These are phyloP conservation scores for Lipomyces mesembrius DNA, from an alignment of 805 yeast species.

Conservation along the genomic window DNA sequence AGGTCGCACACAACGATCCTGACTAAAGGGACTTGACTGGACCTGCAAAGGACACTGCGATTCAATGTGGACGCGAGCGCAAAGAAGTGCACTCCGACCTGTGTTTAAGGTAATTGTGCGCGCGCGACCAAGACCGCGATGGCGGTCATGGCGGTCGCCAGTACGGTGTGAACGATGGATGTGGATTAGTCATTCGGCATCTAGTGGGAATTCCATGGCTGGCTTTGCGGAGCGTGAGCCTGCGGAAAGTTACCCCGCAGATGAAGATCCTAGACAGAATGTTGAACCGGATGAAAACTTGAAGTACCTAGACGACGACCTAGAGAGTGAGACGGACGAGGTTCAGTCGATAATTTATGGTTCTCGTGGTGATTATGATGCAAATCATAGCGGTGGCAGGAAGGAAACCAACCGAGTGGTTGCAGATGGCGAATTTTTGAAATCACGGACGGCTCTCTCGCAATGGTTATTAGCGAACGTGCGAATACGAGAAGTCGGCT, in stretches of 20 bases:
- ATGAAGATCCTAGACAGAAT: neutral
- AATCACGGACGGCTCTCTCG: conserved; percentile 4
- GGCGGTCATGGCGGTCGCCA: neutral
- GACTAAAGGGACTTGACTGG: neutral
- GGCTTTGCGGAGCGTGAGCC: neutral
- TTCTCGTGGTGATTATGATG: neutral
- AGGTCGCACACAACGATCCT: neutral
- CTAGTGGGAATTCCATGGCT: neutral
- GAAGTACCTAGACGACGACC: neutral
- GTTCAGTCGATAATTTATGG: neutral
- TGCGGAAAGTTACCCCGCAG: neutral
- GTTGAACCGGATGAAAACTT: neutral
- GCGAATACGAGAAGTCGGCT: neutral
- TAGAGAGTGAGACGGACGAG: neutral
- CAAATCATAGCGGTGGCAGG: neutral
- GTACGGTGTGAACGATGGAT: neutral
- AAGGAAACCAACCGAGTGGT: neutral
- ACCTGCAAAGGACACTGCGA: neutral
- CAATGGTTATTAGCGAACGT: conserved; percentile 2
- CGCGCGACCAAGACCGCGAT: neutral
- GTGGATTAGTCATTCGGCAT: neutral
- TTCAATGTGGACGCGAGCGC: neutral
- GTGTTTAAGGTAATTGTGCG: neutral
- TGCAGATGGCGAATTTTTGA: neutral
- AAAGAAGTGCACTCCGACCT: neutral